Evolutionary conservation across 257 asterid species (phyloP).

Genomic region (Orobanche coerulescens): DNA sequence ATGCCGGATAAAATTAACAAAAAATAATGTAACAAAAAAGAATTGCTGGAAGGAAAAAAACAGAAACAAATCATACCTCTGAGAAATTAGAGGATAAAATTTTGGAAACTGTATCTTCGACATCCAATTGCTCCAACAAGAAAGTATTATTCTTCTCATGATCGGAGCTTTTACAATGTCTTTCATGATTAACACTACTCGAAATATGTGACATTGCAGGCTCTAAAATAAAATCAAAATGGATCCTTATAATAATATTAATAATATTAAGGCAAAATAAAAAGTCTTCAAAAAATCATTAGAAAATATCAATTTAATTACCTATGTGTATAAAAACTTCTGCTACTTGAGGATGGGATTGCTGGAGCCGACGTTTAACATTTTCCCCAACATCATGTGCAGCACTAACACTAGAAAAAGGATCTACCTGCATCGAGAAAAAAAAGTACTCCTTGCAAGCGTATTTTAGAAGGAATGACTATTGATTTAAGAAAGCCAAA

Average conservation of each 20-base stretch:
- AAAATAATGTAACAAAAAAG: neutral
- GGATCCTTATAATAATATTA: neutral
- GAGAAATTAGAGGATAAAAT: conserved; percentile 54
- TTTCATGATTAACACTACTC: conserved; percentile 20
- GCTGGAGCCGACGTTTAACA: conserved; percentile 66
- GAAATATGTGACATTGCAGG: conserved; percentile 48
- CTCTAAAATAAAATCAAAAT: conserved; percentile 32
- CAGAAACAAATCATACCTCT: conserved; percentile 37
- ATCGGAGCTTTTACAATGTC: conserved; percentile 23
- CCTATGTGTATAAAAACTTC: conserved; percentile 95
- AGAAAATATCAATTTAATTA: conserved; percentile 18
- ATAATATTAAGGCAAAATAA: neutral
- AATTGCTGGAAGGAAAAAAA: neutral
- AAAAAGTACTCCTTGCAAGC: conserved; percentile 9
- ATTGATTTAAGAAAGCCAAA: conserved; percentile 8
- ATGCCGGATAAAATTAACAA: neutral
- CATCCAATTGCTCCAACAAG: conserved; percentile 35
- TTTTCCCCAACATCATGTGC: conserved; percentile 85
- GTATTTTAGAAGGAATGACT: too few relatives aligned
- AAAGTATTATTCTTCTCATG: conserved; percentile 14
- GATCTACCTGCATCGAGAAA: conserved; percentile 57
- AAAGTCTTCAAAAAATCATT: neutral
- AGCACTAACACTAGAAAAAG: conserved; percentile 91
- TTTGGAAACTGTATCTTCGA: conserved; percentile 44
- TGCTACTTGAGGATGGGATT: conserved; percentile 68